Conservation (phyloP, 768 basidiomycete genomes). For the Mycena rosella region DNA sequence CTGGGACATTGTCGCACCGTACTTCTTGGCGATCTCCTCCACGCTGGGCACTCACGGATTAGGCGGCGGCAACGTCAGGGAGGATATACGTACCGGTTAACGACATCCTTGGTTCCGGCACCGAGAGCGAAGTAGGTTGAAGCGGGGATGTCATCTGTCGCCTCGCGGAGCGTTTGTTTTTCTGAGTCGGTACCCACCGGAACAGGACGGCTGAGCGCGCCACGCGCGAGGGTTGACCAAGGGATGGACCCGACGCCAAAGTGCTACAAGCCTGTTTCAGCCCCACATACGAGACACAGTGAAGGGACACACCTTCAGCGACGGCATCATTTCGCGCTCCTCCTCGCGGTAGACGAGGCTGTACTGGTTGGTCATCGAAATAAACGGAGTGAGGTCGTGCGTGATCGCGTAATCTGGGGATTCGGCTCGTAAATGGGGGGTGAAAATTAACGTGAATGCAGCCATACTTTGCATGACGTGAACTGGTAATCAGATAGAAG, state of each 20-base stretch:
- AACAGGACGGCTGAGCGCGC: background rate
- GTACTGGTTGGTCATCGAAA: constrained; percentile 79
- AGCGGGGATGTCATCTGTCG: constrained; percentile 1
- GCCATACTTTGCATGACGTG: constrained; percentile 65
- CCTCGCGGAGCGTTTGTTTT: constrained; percentile 21
- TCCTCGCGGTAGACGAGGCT: constrained; percentile 76
- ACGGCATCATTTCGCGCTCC: constrained; percentile 73
- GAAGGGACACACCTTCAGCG: constrained; percentile 54
- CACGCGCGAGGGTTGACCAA: background rate
- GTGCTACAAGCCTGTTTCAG: background rate
- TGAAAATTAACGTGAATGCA: background rate
- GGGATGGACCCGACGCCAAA: background rate
- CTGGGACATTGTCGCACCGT: constrained; percentile 55
- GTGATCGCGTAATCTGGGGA: constrained; percentile 67
- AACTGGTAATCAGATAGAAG: too few relatives aligned
- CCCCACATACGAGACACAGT: background rate
- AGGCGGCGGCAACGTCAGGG: too few relatives aligned
- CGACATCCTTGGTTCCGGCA: constrained; percentile 1
- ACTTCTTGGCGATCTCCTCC: constrained; percentile 36
- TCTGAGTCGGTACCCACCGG: background rate
- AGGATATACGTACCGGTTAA: background rate
- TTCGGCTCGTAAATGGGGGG: background rate
- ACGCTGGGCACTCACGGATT: too few relatives aligned
- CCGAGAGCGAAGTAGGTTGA: background rate
- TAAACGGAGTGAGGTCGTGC: constrained; percentile 70